Base-by-base conservation (phyloP, 1,139 yeast genomes). In the Yamadazyma trypodendri region DNA sequence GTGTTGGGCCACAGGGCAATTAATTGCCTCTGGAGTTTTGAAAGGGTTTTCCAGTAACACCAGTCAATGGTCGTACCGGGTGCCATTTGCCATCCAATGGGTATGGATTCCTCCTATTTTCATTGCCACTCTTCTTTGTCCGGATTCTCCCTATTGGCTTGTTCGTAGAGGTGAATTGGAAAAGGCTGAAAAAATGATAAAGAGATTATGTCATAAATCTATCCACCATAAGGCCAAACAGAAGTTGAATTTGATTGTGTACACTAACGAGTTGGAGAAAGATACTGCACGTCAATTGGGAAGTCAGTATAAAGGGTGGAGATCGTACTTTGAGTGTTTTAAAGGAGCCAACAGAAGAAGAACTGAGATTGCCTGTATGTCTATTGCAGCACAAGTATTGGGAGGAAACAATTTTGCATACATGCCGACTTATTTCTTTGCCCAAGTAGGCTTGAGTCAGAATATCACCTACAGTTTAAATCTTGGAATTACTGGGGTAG, bases 1-100 rank as follows among this genome's bases (percentile, higher is more conserved):
- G 37, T 69, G 74, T 44, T 70, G 72, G 72, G 66, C 63, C 30
- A 51, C 66, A 37, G 77, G 77, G 10, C 75, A 70, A 44, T 55
- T 71, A 32, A 56, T 69, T 38, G 55, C 68, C 11, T 55, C 69
- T 30, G 69, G 73, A 34, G 64, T 72, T 14, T 51, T 68, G 37
- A 61, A 61, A 36, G 72, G 65, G 7, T 44, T 57, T 35, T 40
- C 55, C 5, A 37, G 40, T 24, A 45, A 52, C 23, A 46, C 46
- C 3, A 48, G 48, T 35, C 46, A 55, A 14, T 49, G 60, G 54
- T 57, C 70, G 1, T 71, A 68, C 55, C 55, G 61, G 35, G 55
- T 73, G 20, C 79, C 80, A 1, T 72, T 68, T 51, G 79, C 75
- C 0, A 37, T 75, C 17, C 63, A 58, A 36, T 59, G 63, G 63